Conservation (phyloP, 2,329 filamentous ascomycete species). For the Cordyceps tenuipes region DNA sequence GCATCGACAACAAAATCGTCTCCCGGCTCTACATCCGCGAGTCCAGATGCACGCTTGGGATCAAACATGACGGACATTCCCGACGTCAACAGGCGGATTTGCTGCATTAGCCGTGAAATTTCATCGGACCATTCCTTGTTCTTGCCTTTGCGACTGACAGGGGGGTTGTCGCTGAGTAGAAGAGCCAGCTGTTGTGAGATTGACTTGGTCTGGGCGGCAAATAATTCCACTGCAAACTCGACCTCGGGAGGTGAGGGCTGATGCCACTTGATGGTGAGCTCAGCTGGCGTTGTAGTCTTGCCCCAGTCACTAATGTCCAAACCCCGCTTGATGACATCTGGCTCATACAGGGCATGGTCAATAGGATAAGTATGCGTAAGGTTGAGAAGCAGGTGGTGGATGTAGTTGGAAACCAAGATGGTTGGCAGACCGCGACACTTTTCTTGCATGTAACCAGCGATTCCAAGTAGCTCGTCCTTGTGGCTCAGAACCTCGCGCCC, state of each 20-base stretch:
- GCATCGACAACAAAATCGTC: constrained; percentile 46
- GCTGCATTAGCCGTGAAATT: constrained; percentile 78
- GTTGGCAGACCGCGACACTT: constrained; percentile 90
- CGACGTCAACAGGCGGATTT: constrained; percentile 80
- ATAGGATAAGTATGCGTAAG: constrained; percentile 89
- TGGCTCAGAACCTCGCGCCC: constrained; percentile 83
- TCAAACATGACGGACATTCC: constrained; percentile 88
- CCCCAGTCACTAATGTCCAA: constrained; percentile 80
- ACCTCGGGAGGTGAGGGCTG: constrained; percentile 72
- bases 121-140: constrained; percentile 99
- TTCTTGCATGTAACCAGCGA: constrained; percentile 93
- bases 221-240: constrained; percentile 81
- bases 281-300: constrained; percentile 60
- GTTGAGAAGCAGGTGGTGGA: constrained; percentile 92
- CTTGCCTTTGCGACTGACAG: constrained; percentile 83
- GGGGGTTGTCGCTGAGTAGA: constrained; percentile 73
- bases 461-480: constrained; percentile 80
- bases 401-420: constrained; percentile 94
- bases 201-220: constrained; percentile 71
- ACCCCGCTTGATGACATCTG: constrained; percentile 61
- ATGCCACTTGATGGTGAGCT: constrained; percentile 87
- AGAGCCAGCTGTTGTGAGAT: constrained; percentile 67
- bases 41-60: constrained; percentile 57
- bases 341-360: constrained; percentile 82
- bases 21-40: constrained; percentile 36